Percentiles rank a stretch among this genome's conserved stretches.
Evolutionary conservation across 176 grass and related monocot genomes (phyloP).

Genomic region (Paspalum vaginatum): DNA sequence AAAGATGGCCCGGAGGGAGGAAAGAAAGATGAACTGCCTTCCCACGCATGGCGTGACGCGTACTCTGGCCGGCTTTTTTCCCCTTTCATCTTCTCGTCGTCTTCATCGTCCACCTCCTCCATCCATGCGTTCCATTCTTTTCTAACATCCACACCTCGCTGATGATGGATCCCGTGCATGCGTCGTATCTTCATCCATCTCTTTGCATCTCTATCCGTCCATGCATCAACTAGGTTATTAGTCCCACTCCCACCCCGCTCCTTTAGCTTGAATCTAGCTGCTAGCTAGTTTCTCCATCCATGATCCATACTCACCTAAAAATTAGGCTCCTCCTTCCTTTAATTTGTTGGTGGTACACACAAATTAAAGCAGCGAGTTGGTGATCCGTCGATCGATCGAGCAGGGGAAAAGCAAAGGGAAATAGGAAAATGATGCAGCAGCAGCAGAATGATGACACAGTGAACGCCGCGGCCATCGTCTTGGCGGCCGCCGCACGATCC

Average conservation of each 20-base stretch:
- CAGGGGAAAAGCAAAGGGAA: background rate
- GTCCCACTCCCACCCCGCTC: too few relatives aligned
- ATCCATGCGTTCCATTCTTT: too few relatives aligned
- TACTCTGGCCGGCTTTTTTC: background rate
- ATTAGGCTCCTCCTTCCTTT: background rate
- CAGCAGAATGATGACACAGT: slow-evolving; percentile 46
- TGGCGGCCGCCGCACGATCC: slow-evolving; percentile 49
- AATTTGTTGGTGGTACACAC: background rate
- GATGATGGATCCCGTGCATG: too few relatives aligned
- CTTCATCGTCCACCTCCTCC: too few relatives aligned
- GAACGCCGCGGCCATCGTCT: slow-evolving; percentile 63
- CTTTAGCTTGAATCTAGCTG: background rate
- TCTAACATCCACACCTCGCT: too few relatives aligned
- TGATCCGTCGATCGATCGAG: background rate
- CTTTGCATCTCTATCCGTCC: too few relatives aligned
- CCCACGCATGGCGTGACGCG: background rate
- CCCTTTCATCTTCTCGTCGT: background rate
- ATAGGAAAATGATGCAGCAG: slow-evolving; percentile 5
- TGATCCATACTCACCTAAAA: background rate
- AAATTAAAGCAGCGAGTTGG: background rate
- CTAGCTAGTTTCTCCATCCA: background rate
- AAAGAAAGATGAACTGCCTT: background rate
- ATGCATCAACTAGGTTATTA: too few relatives aligned
- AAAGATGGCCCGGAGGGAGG: background rate
- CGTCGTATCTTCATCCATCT: too few relatives aligned